A percentile compares a stretch with the other conserved stretches of the same genome.
Evolutionary conservation across 805 yeast genomes (phyloP).

Genomic region (Debaryomyces castellii): DNA sequence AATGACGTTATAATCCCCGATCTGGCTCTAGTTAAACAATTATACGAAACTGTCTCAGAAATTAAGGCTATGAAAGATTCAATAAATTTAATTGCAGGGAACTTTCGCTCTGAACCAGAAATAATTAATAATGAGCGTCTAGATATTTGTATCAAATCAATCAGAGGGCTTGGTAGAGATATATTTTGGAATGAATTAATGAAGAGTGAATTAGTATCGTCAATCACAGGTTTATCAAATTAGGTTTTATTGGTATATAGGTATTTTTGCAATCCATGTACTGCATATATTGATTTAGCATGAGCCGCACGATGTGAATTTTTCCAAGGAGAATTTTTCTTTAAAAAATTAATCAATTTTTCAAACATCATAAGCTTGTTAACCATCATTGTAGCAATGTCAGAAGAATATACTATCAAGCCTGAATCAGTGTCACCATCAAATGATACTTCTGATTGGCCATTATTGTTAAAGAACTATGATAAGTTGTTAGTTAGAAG

Average conservation of each 20-base stretch:
- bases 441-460: slow-evolving; percentile 92
- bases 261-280: background rate
- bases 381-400: slow-evolving; percentile 36
- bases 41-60: slow-evolving; percentile 62
- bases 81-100: slow-evolving; percentile 53
- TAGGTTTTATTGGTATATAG: background rate
- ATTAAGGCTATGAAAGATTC: slow-evolving; percentile 75
- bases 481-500: slow-evolving; percentile 93
- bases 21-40: slow-evolving; percentile 50
- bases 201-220: slow-evolving; percentile 26
- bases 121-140: slow-evolving; percentile 31
- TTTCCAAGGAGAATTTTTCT: slow-evolving; percentile 4
- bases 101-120: slow-evolving; percentile 36
- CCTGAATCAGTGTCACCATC: slow-evolving; percentile 81
- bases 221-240: slow-evolving; percentile 14
- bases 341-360: slow-evolving; percentile 2
- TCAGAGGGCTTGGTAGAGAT: slow-evolving; percentile 39
- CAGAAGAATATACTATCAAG: slow-evolving; percentile 77
- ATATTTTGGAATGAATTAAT: slow-evolving; percentile 41
- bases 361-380: slow-evolving; percentile 1
- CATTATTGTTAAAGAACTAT: slow-evolving; percentile 86
- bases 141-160: slow-evolving; percentile 34
- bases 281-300: background rate
- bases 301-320: slow-evolving; percentile 28
- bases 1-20: slow-evolving; percentile 42